Evolutionary conservation across 2,329 filamentous ascomycete species (phyloP), one percentile per base, ranked within the genome.

Genomic region (Gremmenia infestans): DNA sequence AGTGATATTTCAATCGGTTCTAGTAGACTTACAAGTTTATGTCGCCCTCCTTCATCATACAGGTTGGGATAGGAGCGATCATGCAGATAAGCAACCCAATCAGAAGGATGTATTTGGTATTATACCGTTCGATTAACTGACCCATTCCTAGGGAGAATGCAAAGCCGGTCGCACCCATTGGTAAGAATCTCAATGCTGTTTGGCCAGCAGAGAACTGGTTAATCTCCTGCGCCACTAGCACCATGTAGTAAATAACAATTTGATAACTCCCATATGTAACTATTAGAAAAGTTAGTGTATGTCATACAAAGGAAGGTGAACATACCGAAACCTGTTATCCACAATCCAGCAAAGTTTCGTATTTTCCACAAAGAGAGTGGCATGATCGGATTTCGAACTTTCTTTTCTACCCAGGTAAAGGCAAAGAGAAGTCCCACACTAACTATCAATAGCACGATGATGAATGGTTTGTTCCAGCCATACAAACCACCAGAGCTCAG

Each of bases 401-500:
- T 75, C 59, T 74, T 76, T 62, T 77, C 73, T 8, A 74, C 66
- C 35, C 70, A 66, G 1, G 68, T 67, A 46, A 76, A 77, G 5
- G 67, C 62, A 4, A 67, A 68, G 2, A 76, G 68, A 51, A 76
- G 60, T 1, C 62, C 68, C 19, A 76, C 62, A 4, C 72, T 70
- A 1, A 73, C 32, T 3, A 76, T 58, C 7, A 76, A 60, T 2
- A 76, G 62, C 9, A 70, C 72, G 28, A 76, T 76, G 54, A 76
- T 74, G 50, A 76, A 76, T 1, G 74, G 70, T 47, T 72, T 71
- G 48, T 68, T 70, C 74, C 74, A 76, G 15, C 74, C 74, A 56
- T 76, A 77, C n/a, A 71, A 68, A 17, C 74, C 74, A 2, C 74
- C 74, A 55, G 73, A 73, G 0, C 73, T 75, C 0, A 76, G 68